phyloP scores from a whole-genome alignment of 192 early-diverging fungal genomes.

The Coemansia biformis region DNA sequence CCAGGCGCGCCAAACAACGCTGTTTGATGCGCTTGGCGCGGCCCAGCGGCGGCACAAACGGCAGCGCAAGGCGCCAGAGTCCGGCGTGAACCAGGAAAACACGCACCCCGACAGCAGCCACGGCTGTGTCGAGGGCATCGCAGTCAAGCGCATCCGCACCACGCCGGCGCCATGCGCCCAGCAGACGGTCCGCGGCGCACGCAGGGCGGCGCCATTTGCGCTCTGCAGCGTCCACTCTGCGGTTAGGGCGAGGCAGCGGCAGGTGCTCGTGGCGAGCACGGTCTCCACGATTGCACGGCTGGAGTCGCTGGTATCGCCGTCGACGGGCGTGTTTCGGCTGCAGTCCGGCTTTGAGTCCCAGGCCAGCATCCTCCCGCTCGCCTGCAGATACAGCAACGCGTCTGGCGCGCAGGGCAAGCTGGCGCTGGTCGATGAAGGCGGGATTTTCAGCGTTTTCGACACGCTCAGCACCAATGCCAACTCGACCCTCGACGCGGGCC shows the following conservation, averaged over 20 bases:
- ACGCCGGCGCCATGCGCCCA: not conserved
- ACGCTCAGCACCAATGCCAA: constrained; percentile 2
- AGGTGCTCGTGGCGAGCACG: not conserved
- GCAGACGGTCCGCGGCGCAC: not conserved
- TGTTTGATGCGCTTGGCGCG: constrained; percentile 33
- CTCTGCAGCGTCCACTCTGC: constrained; percentile 8
- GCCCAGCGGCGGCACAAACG: constrained; percentile 30
- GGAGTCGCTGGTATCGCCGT: constrained; percentile 22
- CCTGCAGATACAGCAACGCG: constrained; percentile 34
- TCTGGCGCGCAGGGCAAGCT: constrained; percentile 8
- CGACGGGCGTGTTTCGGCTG: constrained; percentile 18
- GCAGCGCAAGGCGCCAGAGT: constrained; percentile 3
- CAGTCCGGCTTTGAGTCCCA: constrained; percentile 11
- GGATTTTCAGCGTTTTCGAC: constrained; percentile 31
- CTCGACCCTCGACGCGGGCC: not conserved
- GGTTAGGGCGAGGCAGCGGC: constrained; percentile 7
- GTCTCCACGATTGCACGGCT: constrained; percentile 18
- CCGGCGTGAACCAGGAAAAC: constrained; percentile 13
- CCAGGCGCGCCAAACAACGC: constrained; percentile 23
- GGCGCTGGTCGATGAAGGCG: constrained; percentile 40
- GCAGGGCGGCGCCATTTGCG: not conserved
- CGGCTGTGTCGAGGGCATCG: not conserved
- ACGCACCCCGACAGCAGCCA: not conserved
- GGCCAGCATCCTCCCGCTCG: constrained; percentile 20
- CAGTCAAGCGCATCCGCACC: not conserved